Evolutionary conservation across 768 basidiomycete species (phyloP).

Genomic region (Hemileccinum rubropunctum): DNA sequence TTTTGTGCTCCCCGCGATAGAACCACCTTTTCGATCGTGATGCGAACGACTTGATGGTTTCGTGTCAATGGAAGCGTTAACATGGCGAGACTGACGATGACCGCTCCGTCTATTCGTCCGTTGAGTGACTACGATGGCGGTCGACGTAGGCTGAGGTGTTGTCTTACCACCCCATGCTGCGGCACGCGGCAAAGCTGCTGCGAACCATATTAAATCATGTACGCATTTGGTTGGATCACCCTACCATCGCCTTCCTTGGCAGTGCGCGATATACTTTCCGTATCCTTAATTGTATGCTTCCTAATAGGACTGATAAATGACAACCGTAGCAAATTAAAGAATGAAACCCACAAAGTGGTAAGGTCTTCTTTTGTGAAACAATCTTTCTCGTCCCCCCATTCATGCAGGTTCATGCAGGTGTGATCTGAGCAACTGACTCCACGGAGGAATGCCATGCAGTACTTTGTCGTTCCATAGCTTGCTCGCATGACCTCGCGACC

Average conservation of each 20-base stretch:
- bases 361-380: constrained; percentile 97
- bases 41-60: constrained; percentile 35
- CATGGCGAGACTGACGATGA: constrained; percentile 47
- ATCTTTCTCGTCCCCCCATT: constrained; percentile 98
- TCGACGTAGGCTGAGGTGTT: constrained; percentile 18
- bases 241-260: constrained; percentile 61
- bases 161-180: constrained; percentile 61
- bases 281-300: constrained; percentile 92
- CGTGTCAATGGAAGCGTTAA: constrained; percentile 33
- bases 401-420: constrained; percentile 92
- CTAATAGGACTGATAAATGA: constrained; percentile 36
- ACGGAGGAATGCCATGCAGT: constrained; percentile 94
- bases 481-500: constrained; percentile 88
- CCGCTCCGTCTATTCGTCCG: constrained; percentile 45
- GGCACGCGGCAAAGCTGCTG: constrained; percentile 60
- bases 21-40: constrained; percentile 44
- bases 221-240: background rate
- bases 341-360: constrained; percentile 71
- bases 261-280: constrained; percentile 62
- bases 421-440: constrained; percentile 81
- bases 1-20: constrained; percentile 35
- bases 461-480: constrained; percentile 95
- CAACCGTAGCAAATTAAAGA: background rate
- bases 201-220: constrained; percentile 8
- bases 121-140: constrained; percentile 22